A percentile compares a stretch with the other conserved stretches of the same genome.
These are phyloP conservation scores for Leccinellum albellum DNA, from an alignment of 768 basidiomycete species.

Conservation along the genomic window DNA sequence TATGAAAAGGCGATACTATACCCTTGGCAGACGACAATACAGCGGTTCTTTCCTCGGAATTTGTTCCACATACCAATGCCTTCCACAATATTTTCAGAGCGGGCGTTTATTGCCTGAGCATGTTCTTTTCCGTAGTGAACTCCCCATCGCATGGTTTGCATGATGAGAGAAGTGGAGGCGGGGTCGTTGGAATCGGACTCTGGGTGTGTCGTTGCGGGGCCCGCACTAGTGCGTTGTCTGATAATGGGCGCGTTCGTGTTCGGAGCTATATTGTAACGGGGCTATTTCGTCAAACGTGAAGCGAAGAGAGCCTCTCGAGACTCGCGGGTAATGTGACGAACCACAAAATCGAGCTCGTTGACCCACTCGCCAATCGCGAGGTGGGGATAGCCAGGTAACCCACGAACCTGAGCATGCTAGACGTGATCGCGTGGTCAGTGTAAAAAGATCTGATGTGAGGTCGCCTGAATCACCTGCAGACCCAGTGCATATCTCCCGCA, in stretches of 20 bases:
- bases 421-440: neutral
- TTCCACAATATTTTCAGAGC: slow-evolving; percentile 74
- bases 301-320: neutral
- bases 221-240: slow-evolving; percentile 35
- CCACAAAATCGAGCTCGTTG: slow-evolving; percentile 52
- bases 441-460: neutral
- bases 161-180: slow-evolving; percentile 36
- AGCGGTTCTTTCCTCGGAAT: slow-evolving; percentile 78
- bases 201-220: neutral
- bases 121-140: slow-evolving; percentile 52
- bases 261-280: slow-evolving; percentile 82
- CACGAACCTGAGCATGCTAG: slow-evolving; percentile 26
- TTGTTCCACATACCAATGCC: slow-evolving; percentile 83
- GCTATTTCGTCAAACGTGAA: slow-evolving; percentile 15
- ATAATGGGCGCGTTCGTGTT: slow-evolving; percentile 76
- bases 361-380: slow-evolving; percentile 57
- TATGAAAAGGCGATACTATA: slow-evolving; percentile 26
- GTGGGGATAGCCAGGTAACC: slow-evolving; percentile 40
- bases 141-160: slow-evolving; percentile 92
- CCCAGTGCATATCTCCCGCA: slow-evolving; percentile 63
- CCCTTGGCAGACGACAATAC: slow-evolving; percentile 81
- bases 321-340: slow-evolving; percentile 21
- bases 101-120: slow-evolving; percentile 87
- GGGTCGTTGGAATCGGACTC: slow-evolving; percentile 1
- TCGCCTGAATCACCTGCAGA: slow-evolving; percentile 33